Evolutionary conservation across 1,284 basidiomycete genomes (phyloP).

Genomic region (Rhizoctonia solani): DNA sequence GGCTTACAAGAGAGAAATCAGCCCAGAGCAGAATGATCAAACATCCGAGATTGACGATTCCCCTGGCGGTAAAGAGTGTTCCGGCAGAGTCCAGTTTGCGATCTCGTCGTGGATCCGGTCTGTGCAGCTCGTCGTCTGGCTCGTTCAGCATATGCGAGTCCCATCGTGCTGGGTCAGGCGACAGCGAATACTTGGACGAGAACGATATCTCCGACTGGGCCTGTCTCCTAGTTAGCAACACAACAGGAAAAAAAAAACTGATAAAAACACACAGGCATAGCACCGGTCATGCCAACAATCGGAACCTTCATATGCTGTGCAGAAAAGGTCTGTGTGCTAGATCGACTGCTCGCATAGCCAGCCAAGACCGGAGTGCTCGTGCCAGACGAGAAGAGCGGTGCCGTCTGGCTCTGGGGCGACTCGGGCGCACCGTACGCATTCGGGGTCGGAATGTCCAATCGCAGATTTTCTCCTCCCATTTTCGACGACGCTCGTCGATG

Average conservation of each 20-base stretch:
- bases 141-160: constrained; percentile 41
- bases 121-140: constrained; percentile 50
- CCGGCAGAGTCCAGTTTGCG: constrained; percentile 62
- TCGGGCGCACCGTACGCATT: background rate
- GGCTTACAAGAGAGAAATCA: constrained; percentile 78
- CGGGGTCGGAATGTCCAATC: background rate
- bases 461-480: background rate
- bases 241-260: background rate
- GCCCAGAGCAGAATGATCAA: constrained; percentile 62
- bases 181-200: constrained; percentile 37
- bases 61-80: constrained; percentile 70
- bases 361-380: background rate
- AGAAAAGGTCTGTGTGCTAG: no score
- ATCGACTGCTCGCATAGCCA: no score
- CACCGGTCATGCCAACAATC: background rate
- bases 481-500: background rate
- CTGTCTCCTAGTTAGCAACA: background rate
- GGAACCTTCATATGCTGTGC: background rate
- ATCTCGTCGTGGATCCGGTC: constrained; percentile 64
- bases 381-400: background rate
- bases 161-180: constrained; percentile 40
- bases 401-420: background rate
- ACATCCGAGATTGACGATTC: constrained; percentile 77
- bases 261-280: background rate
- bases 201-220: background rate